These are phyloP conservation scores for Dendryphion nanum DNA, from an alignment of 2,329 filamentous ascomycete genomes.

Conservation along the genomic window DNA sequence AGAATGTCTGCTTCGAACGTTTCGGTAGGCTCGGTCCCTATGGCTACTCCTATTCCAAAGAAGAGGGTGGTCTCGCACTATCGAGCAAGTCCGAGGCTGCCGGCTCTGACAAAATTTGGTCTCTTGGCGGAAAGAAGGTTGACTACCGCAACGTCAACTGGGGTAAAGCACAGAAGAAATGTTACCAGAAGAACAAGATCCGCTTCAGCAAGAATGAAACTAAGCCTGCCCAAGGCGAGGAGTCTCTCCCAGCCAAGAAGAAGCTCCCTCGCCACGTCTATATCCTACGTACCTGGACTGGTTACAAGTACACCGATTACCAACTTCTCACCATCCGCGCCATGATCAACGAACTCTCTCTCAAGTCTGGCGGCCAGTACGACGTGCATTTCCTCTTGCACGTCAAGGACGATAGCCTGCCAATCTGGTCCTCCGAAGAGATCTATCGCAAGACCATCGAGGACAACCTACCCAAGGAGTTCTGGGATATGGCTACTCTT, in stretches of 20 bases:
- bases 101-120: slow-evolving; percentile 44
- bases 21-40: slow-evolving; percentile 52
- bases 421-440: slow-evolving; percentile 74
- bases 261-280: slow-evolving; percentile 68
- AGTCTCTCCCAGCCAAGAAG: slow-evolving; percentile 37
- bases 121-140: slow-evolving; percentile 52
- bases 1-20: slow-evolving; percentile 52
- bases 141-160: slow-evolving; percentile 51
- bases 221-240: slow-evolving; percentile 20
- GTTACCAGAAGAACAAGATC: slow-evolving; percentile 49
- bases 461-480: slow-evolving; percentile 75
- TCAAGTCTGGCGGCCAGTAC: slow-evolving; percentile 82
- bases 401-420: slow-evolving; percentile 72
- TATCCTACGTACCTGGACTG: slow-evolving; percentile 80
- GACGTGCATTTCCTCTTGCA: slow-evolving; percentile 84
- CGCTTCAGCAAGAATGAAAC: slow-evolving; percentile 43
- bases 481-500: slow-evolving; percentile 81
- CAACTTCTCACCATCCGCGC: slow-evolving; percentile 79
- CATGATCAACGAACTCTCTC: slow-evolving; percentile 76
- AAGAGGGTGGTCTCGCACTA: slow-evolving; percentile 50
- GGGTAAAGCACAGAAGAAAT: slow-evolving; percentile 48
- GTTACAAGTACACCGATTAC: slow-evolving; percentile 74
- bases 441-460: slow-evolving; percentile 66
- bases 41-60: slow-evolving; percentile 49
- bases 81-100: slow-evolving; percentile 43